A percentile compares a stretch with the other conserved stretches of the same genome.
Evolutionary conservation across 2,329 filamentous ascomycete genomes (phyloP).

Genomic region (Aspergillus fumigatus): DNA sequence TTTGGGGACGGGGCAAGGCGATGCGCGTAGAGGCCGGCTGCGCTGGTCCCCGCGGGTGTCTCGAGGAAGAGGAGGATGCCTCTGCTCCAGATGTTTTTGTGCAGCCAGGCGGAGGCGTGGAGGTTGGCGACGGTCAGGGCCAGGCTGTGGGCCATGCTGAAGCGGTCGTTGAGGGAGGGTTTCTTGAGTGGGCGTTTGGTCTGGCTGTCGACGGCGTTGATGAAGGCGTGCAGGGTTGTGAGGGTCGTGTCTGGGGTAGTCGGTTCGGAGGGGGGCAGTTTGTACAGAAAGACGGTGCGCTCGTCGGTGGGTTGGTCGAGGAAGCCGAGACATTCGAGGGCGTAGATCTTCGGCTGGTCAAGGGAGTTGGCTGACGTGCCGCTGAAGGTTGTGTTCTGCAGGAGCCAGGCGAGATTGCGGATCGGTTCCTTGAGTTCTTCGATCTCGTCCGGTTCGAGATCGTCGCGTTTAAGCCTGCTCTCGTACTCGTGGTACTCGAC

Average conservation of each 20-base stretch:
- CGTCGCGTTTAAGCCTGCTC: slow-evolving; percentile 15
- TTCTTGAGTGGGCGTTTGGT: slow-evolving; percentile 11
- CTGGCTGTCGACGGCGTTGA: slow-evolving; percentile 17
- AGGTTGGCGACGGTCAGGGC: slow-evolving; percentile 23
- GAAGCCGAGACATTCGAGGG: slow-evolving; percentile 24
- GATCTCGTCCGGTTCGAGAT: slow-evolving; percentile 22
- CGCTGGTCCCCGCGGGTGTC: slow-evolving; percentile 3
- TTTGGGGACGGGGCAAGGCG: neutral
- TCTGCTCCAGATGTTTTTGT: slow-evolving; percentile 29
- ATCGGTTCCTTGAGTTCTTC: slow-evolving; percentile 20
- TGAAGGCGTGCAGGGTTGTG: slow-evolving; percentile 17
- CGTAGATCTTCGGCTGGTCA: slow-evolving; percentile 25
- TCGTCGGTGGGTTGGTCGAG: slow-evolving; percentile 22
- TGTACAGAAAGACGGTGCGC: slow-evolving; percentile 23
- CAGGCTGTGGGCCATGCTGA: slow-evolving; percentile 22
- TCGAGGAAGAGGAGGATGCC: slow-evolving; percentile 23
- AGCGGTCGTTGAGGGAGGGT: slow-evolving; percentile 20
- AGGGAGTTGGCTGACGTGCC: slow-evolving; percentile 1
- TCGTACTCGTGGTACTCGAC: slow-evolving; percentile 27
- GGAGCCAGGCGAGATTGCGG: slow-evolving; percentile 24
- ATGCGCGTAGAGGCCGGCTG: slow-evolving; percentile 4
- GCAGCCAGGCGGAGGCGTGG: slow-evolving; percentile 24
- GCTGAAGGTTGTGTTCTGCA: slow-evolving; percentile 23
- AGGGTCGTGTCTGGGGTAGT: neutral
- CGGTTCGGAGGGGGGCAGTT: slow-evolving; percentile 11